Evolutionary conservation across 306 rosid genomes (phyloP).

Genomic region (Vicia sativa): DNA sequence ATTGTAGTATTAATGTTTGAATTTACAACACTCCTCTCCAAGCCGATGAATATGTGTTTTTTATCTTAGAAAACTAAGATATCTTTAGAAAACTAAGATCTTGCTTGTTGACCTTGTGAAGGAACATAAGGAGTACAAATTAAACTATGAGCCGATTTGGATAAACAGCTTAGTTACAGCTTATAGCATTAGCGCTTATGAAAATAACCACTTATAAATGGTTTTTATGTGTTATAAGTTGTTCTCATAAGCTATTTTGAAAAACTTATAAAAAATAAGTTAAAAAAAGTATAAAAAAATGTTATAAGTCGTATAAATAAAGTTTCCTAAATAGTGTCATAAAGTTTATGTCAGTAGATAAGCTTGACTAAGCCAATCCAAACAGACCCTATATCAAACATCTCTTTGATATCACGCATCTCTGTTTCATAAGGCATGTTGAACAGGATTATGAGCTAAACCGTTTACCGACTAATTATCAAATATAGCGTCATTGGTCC

Average conservation of each 20-base stretch:
- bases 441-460: neutral
- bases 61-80: constrained; percentile 3
- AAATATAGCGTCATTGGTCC: neutral
- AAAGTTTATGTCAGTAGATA: too few relatives aligned
- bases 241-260: too few relatives aligned
- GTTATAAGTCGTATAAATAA: too few relatives aligned
- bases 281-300: too few relatives aligned
- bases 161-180: too few relatives aligned
- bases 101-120: neutral
- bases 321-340: too few relatives aligned
- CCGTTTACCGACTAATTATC: neutral
- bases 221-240: too few relatives aligned
- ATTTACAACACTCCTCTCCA: neutral
- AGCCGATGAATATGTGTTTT: neutral
- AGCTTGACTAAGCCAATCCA: too few relatives aligned
- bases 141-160: neutral
- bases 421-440: neutral
- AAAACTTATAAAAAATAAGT: too few relatives aligned
- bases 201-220: too few relatives aligned
- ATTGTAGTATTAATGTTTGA: neutral
- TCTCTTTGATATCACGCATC: neutral
- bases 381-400: too few relatives aligned
- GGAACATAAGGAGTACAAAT: neutral
- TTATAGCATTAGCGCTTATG: too few relatives aligned
- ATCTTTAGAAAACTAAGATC: constrained; percentile 1